These are phyloP conservation scores for Botrytis tulipae DNA, from an alignment of 2,329 filamentous ascomycete species.

Conservation along the genomic window DNA sequence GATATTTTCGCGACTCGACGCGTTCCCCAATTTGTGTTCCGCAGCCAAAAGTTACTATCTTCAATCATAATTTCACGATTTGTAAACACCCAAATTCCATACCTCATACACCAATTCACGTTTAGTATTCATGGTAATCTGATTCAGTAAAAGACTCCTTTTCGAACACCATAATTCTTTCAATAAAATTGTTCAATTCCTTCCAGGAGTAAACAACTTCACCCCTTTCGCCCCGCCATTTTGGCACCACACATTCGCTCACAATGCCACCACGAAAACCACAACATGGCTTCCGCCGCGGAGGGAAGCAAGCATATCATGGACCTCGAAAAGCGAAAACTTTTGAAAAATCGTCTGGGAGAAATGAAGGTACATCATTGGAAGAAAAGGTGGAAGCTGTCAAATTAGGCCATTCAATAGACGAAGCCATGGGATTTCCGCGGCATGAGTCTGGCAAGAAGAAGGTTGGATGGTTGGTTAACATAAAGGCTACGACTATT, in stretches of 20 bases:
- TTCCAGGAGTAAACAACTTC: slow-evolving; percentile 13
- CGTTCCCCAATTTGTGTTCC: slow-evolving; percentile 6
- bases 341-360: slow-evolving; percentile 71
- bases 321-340: slow-evolving; percentile 69
- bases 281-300: slow-evolving; percentile 66
- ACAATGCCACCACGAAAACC: slow-evolving; percentile 61
- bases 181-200: slow-evolving; percentile 30
- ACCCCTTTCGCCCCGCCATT: slow-evolving; percentile 1
- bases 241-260: slow-evolving; percentile 15
- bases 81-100: neutral
- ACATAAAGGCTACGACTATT: slow-evolving; percentile 85
- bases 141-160: neutral
- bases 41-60: slow-evolving; percentile 1
- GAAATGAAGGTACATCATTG: slow-evolving; percentile 81
- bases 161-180: slow-evolving; percentile 32
- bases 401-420: slow-evolving; percentile 80
- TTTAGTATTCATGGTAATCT: neutral
- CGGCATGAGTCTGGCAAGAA: slow-evolving; percentile 84
- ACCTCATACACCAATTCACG: neutral
- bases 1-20: slow-evolving; percentile 17
- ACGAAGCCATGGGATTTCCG: slow-evolving; percentile 91
- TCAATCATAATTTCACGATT: slow-evolving; percentile 18
- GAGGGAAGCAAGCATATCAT: slow-evolving; percentile 67
- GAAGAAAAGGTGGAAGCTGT: slow-evolving; percentile 91
- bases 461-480: slow-evolving; percentile 88